Base-by-base conservation (phyloP, 1,284 basidiomycete species). In the Porodaedalea pini region DNA sequence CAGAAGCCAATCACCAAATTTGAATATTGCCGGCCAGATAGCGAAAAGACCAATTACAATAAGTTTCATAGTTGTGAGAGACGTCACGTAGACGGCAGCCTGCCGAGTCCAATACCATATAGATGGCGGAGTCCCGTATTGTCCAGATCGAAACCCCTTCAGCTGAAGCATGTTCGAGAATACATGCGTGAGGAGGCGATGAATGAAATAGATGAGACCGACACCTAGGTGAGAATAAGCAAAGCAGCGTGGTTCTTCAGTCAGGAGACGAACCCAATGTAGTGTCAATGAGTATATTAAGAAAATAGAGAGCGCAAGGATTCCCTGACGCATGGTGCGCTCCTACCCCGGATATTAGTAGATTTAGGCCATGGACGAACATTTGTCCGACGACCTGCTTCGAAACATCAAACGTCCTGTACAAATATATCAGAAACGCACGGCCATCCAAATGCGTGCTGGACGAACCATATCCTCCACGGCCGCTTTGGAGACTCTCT, bases 211-310 rank as follows among this genome's bases (percentile, higher is more conserved):
- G 57, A 99, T 84, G 59, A 96, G 78, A 27, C 80, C 87, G 54
- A 98, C 90, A 62, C 94, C 92, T 92, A 65, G 19, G 44, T 15
- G 4, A 5, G 51, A 45, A 43, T 37, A 54, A 53, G 40, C 32
- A 34, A 43, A 36, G 51, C 21, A 53, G 51, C 40, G 19, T 51
- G 32, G 51, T 40, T 56, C 44, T 41, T 15, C 25, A 29, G 47
- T 52, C 23, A 44, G 39, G 32, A 54, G 37, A 31, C 43, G 36
- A 23, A 70, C 93, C 95, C 55, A 96, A 74, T 0, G 95, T 98
- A 17, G 95, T 98, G 72, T 99, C 96, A 61, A 98, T 78, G 32
- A 96, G 77, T 56, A 99, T 90, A 68, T 98, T 96, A 58, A 98
- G 83, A 70, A 98, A 97, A 74, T 98, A 98, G 60, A 86, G 81